phyloP scores from a whole-genome alignment of 1,284 basidiomycete species.

The Bondarzewia mesenterica region DNA sequence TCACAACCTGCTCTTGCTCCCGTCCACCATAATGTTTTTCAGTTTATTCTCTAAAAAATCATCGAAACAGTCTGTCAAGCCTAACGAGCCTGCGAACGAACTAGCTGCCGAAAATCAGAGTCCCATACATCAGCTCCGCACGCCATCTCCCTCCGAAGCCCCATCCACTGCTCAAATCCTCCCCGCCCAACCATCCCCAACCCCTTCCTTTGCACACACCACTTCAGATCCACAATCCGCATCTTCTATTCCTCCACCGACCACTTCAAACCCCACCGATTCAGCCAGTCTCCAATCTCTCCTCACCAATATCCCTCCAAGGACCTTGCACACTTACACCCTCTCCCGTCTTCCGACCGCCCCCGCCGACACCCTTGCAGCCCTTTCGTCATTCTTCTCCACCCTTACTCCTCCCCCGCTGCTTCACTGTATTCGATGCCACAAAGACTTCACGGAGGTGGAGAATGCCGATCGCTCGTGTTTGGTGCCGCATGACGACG shows the following conservation, averaged over 20 bases:
- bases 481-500: slow-evolving; percentile 46
- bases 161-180: no score
- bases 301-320: slow-evolving; percentile 53
- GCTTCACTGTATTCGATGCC: slow-evolving; percentile 68
- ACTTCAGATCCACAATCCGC: background rate
- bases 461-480: slow-evolving; percentile 29
- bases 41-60: no score
- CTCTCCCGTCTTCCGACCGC: slow-evolving; percentile 31
- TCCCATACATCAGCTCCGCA: slow-evolving; percentile 13
- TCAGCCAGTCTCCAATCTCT: slow-evolving; percentile 39
- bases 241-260: slow-evolving; percentile 6
- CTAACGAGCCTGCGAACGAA: no score
- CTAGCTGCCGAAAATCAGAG: no score
- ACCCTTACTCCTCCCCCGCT: slow-evolving; percentile 53
- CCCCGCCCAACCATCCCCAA: background rate
- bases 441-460: slow-evolving; percentile 37
- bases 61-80: no score
- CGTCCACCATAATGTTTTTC: no score
- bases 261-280: slow-evolving; percentile 17
- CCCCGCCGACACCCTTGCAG: slow-evolving; percentile 23
- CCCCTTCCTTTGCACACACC: background rate
- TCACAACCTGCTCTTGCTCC: no score
- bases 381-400: slow-evolving; percentile 47
- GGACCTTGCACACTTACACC: slow-evolving; percentile 56
- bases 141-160: slow-evolving; percentile 15